Conservation (phyloP, 805 yeast species). For the Candida xyloterini region DNA sequence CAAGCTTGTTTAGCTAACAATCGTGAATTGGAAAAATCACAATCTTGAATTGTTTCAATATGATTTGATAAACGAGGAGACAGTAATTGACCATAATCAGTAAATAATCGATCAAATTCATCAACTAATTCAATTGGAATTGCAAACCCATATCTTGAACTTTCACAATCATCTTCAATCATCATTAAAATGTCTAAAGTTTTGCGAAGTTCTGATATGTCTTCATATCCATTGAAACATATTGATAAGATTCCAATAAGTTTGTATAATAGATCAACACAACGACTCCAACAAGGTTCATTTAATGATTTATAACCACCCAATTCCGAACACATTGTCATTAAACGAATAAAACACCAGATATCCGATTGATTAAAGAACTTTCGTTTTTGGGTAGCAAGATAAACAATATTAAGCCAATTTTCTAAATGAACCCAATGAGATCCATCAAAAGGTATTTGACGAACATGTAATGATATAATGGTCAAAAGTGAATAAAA, state of each 20-base stretch:
- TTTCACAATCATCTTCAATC: not conserved
- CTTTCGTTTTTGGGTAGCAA: conserved; percentile 5
- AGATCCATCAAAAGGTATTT: conserved; percentile 4
- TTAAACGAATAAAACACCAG: conserved; percentile 16
- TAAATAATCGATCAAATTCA: not conserved
- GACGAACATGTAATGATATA: conserved; percentile 19
- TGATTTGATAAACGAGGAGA: not conserved
- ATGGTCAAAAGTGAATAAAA: conserved; percentile 20
- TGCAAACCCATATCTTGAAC: not conserved
- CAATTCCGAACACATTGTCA: conserved; percentile 3
- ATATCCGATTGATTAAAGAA: conserved; percentile 18
- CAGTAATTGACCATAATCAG: not conserved
- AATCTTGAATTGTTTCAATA: not conserved
- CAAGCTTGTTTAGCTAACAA: not conserved
- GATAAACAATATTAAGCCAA: conserved; percentile 23
- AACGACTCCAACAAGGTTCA: not conserved
- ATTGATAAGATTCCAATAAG: not conserved
- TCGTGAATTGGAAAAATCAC: not conserved
- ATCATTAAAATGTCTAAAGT: not conserved
- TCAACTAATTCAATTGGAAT: not conserved
- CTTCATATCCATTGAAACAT: conserved; percentile 2
- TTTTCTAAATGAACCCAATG: conserved; percentile 29
- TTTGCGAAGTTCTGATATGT: not conserved
- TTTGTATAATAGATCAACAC: not conserved
- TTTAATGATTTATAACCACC: not conserved